Base-by-base conservation (phyloP, 805 yeast genomes). In the Saturnispora besseyi region DNA sequence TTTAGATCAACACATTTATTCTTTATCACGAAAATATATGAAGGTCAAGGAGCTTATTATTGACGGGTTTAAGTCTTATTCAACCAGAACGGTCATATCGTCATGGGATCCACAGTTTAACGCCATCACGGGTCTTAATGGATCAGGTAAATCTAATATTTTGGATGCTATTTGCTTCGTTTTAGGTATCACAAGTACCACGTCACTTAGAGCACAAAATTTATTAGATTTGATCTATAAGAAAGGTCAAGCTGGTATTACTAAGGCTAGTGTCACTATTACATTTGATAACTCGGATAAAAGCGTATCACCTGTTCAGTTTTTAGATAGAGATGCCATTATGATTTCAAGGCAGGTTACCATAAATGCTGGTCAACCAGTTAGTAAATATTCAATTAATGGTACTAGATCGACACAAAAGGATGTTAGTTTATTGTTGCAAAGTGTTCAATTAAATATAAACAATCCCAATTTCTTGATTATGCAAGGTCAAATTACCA, bases 401-500 rank as follows among this genome's bases (percentile, higher is more conserved):
- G 99, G 99, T 32, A 96, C 89, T 65, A 81, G 95, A 54, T 97
- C 97, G 0, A 96, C 90, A 60, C 98, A 90, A 62, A 93, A 84
- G 57, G 85, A 93, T 10, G 96, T 93, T 1, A 75, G 89, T 50
- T 90, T 84, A 58, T 68, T 95, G 47, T 90, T 95, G 64, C 98
- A 91, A 65, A 84, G 95, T 15, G 96, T 95, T 22, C 99, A 93
- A 67, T 76, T 93, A 54, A 93, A 93, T 62, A 91, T 93, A 65
- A 93, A 93, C 65, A 93, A 91, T 62, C 99, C 99, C 31, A 93
- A 93, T 64, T 93, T 93, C 67, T 75, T 93, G 58, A 93, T 93
- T 61, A 93, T 95, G 99, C 99, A 93, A 68, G 99, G 99, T 53
- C 87, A 89, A 63, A 93, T 95, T 68, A 95, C 99, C 32, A 91